A percentile compares a stretch with the other conserved stretches of the same genome.
These are phyloP conservation scores for Myxozyma lipomycoides DNA, from an alignment of 805 yeast species.

Conservation along the genomic window DNA sequence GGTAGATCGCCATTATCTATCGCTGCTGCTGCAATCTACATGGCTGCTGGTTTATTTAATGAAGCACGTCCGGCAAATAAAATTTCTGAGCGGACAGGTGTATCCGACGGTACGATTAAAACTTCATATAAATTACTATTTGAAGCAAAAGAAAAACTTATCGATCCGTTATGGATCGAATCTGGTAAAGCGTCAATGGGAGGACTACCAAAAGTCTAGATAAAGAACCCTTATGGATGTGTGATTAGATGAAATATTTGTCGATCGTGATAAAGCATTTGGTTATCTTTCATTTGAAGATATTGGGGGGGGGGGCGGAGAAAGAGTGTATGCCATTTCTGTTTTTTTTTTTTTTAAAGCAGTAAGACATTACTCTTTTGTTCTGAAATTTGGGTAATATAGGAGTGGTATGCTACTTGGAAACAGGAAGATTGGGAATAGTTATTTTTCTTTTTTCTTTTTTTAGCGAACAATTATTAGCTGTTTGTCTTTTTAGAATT, in stretches of 20 bases:
- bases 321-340: background rate
- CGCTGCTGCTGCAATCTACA: constrained; percentile 94
- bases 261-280: too few species aligned
- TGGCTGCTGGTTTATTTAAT: constrained; percentile 86
- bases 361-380: background rate
- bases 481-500: too few species aligned
- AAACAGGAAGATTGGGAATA: too few species aligned
- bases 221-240: too few species aligned
- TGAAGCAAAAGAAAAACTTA: constrained; percentile 64
- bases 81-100: constrained; percentile 90
- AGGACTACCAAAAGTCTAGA: constrained; percentile 38
- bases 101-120: constrained; percentile 94
- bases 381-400: too few species aligned
- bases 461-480: too few species aligned
- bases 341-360: background rate
- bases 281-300: too few species aligned
- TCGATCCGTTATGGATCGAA: constrained; percentile 74
- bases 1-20: constrained; percentile 96
- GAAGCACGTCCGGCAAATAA: constrained; percentile 69
- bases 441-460: too few species aligned
- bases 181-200: constrained; percentile 60
- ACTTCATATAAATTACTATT: constrained; percentile 80
- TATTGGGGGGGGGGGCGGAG: too few species aligned
- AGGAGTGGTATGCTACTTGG: too few species aligned
- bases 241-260: too few species aligned